These are phyloP conservation scores for Fusarium nanum DNA, from an alignment of 2,329 filamentous ascomycete genomes.

Conservation along the genomic window DNA sequence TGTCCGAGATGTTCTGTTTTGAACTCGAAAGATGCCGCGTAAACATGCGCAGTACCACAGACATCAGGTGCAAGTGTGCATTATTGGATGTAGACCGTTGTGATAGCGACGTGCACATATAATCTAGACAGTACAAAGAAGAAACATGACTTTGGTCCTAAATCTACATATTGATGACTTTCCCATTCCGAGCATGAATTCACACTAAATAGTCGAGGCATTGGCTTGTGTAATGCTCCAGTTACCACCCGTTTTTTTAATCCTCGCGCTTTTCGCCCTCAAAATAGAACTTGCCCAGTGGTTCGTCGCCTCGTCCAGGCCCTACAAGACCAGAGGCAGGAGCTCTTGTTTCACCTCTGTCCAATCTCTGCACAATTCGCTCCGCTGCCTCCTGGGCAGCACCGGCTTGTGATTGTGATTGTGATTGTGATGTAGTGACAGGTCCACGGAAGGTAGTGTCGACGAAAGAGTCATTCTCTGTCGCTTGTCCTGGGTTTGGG, in stretches of 20 bases:
- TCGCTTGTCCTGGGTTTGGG: conserved; percentile 60
- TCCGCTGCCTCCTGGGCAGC: conserved; percentile 68
- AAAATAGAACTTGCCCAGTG: conserved; percentile 70
- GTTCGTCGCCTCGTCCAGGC: conserved; percentile 58
- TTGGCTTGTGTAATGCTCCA: background rate
- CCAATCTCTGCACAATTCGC: conserved; percentile 69
- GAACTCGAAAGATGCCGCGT: background rate
- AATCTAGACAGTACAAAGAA: conserved; percentile 16
- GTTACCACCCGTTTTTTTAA: background rate
- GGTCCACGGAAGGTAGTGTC: conserved; percentile 73
- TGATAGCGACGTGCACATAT: conserved; percentile 7
- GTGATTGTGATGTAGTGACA: conserved; percentile 55
- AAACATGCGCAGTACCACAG: background rate
- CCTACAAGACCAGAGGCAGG: conserved; percentile 56
- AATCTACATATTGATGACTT: background rate
- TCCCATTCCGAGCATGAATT: background rate
- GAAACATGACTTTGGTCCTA: background rate
- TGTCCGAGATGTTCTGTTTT: background rate
- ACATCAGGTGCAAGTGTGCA: background rate
- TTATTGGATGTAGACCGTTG: background rate
- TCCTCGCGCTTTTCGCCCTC: conserved; percentile 56
- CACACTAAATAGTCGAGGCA: background rate
- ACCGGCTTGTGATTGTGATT: conserved; percentile 38
- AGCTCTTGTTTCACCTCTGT: conserved; percentile 59
- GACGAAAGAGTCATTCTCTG: conserved; percentile 66